phyloP scores from a whole-genome alignment of 1,284 basidiomycete species.

The Schizophyllum amplum region DNA sequence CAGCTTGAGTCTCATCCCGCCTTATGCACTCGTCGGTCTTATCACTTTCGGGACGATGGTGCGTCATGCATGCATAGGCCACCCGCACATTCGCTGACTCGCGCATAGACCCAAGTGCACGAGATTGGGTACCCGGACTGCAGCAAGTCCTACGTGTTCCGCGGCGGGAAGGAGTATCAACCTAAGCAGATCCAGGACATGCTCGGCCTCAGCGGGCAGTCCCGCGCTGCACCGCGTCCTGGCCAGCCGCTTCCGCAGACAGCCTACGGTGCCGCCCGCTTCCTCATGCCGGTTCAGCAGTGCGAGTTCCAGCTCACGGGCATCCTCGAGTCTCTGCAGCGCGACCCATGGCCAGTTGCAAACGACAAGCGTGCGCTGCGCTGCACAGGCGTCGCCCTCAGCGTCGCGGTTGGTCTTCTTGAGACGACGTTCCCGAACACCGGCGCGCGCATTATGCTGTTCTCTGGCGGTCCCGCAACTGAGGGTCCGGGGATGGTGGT shows the following conservation, averaged over 20 bases:
- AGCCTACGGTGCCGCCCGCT: conserved; percentile 82
- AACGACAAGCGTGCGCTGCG: conserved; percentile 93
- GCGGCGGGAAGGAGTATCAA: conserved; percentile 96
- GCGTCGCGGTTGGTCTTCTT: conserved; percentile 90
- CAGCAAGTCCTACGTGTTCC: conserved; percentile 98
- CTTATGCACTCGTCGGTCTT: conserved; percentile 90
- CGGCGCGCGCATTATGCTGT: conserved; percentile 94
- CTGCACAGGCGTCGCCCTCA: conserved; percentile 93
- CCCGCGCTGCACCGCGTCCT: conserved; percentile 73
- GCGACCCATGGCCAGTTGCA: conserved; percentile 97
- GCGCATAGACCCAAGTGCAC: conserved; percentile 85
- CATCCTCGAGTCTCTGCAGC: conserved; percentile 83
- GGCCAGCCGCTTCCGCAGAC: conserved; percentile 85
- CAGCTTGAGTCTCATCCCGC: conserved; percentile 88
- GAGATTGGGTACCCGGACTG: conserved; percentile 96
- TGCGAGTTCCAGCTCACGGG: conserved; percentile 96
- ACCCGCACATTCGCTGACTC: not conserved
- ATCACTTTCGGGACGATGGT: conserved; percentile 98
- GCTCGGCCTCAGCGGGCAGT: conserved; percentile 81
- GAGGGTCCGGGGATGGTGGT: conserved; percentile 98
- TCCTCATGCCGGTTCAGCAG: conserved; percentile 89
- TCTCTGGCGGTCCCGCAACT: conserved; percentile 93
- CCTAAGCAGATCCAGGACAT: conserved; percentile 98
- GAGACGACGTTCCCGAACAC: conserved; percentile 97
- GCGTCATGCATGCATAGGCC: conserved; percentile 16